A percentile compares a stretch with the other conserved stretches of the same genome.
These are phyloP conservation scores for Daldinia childiae DNA, from an alignment of 495 filamentous ascomycete species.

Conservation along the genomic window DNA sequence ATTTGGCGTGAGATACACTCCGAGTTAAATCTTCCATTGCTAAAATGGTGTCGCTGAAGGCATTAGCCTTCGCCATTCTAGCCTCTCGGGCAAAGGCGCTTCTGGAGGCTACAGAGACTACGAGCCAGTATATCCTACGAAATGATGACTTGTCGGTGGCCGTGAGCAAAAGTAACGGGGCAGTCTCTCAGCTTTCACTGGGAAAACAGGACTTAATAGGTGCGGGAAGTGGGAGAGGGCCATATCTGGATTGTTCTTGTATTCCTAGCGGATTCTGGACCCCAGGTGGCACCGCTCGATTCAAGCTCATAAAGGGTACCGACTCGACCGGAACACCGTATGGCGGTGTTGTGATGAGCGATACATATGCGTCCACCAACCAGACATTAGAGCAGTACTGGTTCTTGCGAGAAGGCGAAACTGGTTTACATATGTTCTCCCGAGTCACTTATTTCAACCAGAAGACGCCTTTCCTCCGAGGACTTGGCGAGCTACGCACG, in stretches of 20 bases:
- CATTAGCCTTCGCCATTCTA: constrained; percentile 18
- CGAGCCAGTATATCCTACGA: constrained; percentile 46
- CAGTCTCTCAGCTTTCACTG: constrained; percentile 54
- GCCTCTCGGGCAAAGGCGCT: constrained; percentile 27
- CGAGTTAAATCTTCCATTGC: background rate
- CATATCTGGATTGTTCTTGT: constrained; percentile 69
- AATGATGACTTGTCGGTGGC: constrained; percentile 60
- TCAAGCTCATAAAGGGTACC: constrained; percentile 58
- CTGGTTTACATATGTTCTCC: constrained; percentile 64
- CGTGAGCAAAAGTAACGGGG: constrained; percentile 56
- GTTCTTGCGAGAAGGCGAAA: constrained; percentile 66
- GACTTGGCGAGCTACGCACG: constrained; percentile 65
- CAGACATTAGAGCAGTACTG: constrained; percentile 66
- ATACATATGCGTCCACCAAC: constrained; percentile 61
- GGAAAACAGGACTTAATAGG: constrained; percentile 63
- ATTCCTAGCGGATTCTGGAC: constrained; percentile 64
- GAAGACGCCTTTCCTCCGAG: constrained; percentile 61
- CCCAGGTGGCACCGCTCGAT: constrained; percentile 56
- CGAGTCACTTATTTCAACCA: constrained; percentile 64
- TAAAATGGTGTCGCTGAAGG: constrained; percentile 27
- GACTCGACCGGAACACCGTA: constrained; percentile 60
- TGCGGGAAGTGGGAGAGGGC: constrained; percentile 55
- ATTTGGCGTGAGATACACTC: background rate
- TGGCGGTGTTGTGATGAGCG: constrained; percentile 61
- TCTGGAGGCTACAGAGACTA: constrained; percentile 45